Conservation (phyloP, 129 eudicot species). For the Scalesia atractyloides region DNA sequence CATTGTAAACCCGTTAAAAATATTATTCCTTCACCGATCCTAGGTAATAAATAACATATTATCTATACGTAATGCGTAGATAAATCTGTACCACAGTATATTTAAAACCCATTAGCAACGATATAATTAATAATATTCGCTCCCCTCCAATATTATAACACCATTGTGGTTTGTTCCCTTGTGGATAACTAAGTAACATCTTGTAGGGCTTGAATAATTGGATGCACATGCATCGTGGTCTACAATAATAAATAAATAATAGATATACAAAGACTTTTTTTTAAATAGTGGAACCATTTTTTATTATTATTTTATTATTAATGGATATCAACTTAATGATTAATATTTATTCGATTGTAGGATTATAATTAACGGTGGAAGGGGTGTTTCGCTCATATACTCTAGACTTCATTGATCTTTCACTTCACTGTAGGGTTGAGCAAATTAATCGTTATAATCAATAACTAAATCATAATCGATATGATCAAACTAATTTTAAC, state of each 20-base stretch:
- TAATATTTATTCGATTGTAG: too few relatives aligned
- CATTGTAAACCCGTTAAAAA: too few relatives aligned
- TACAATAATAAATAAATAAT: not conserved
- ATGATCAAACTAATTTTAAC: too few relatives aligned
- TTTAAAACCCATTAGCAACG: not conserved
- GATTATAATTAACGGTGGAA: too few relatives aligned
- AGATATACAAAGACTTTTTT: not conserved
- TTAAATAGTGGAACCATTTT: too few relatives aligned
- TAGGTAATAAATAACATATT: not conserved
- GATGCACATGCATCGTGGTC: conserved; percentile 20
- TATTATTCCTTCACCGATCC: not conserved
- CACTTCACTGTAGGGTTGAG: too few relatives aligned
- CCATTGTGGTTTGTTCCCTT: conserved; percentile 2
- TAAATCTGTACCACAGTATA: not conserved
- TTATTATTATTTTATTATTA: too few relatives aligned
- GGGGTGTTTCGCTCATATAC: too few relatives aligned
- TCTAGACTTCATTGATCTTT: too few relatives aligned
- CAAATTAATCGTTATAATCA: too few relatives aligned
- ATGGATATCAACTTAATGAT: too few relatives aligned
- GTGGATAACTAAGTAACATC: conserved; percentile 5
- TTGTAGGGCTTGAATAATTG: conserved; percentile 19
- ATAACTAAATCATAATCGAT: too few relatives aligned
- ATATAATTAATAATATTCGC: not conserved
- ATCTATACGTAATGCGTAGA: not conserved
- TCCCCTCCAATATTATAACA: not conserved